A percentile compares a stretch with the other conserved stretches of the same genome.
Evolutionary conservation across 78 protist genomes (phyloP).

Genomic region (Trichosphaerium sp.): DNA sequence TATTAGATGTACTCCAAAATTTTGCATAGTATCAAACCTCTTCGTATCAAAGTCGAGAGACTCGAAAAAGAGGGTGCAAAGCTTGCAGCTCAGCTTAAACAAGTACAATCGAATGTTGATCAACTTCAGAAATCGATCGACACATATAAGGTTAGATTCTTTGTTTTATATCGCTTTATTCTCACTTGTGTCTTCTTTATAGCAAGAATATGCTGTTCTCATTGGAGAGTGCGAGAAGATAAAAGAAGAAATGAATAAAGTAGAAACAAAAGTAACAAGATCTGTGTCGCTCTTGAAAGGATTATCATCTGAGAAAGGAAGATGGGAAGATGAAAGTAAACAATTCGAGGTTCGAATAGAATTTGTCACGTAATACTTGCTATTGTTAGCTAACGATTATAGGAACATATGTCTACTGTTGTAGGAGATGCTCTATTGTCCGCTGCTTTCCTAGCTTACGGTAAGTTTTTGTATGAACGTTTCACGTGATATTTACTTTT

Average conservation of each 20-base stretch:
- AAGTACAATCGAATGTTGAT: conserved; percentile 23
- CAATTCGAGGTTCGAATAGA: conserved; percentile 9
- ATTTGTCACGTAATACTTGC: neutral
- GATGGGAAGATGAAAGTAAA: conserved; percentile 74
- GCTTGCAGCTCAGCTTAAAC: conserved; percentile 39
- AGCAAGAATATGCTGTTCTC: conserved; percentile 71
- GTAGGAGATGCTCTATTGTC: conserved; percentile 82
- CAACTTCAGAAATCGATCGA: neutral
- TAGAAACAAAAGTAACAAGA: conserved; percentile 63
- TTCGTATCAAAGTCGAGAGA: conserved; percentile 55
- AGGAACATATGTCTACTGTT: conserved; percentile 59
- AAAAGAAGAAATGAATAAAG: conserved; percentile 52
- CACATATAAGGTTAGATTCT: neutral
- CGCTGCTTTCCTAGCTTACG: conserved; percentile 85
- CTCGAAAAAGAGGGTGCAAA: conserved; percentile 44
- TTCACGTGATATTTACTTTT: conserved; percentile 9
- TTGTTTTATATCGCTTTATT: neutral
- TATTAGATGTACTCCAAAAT: conserved; percentile 62
- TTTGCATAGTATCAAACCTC: conserved; percentile 68
- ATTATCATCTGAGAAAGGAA: conserved; percentile 57
- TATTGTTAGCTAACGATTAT: neutral
- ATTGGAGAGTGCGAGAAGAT: conserved; percentile 58
- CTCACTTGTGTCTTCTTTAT: neutral
- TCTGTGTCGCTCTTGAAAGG: conserved; percentile 45
- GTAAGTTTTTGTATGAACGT: conserved; percentile 85